phyloP scores from a whole-genome alignment of 2,329 filamentous ascomycete genomes.

The Aspergillus amoenus region DNA sequence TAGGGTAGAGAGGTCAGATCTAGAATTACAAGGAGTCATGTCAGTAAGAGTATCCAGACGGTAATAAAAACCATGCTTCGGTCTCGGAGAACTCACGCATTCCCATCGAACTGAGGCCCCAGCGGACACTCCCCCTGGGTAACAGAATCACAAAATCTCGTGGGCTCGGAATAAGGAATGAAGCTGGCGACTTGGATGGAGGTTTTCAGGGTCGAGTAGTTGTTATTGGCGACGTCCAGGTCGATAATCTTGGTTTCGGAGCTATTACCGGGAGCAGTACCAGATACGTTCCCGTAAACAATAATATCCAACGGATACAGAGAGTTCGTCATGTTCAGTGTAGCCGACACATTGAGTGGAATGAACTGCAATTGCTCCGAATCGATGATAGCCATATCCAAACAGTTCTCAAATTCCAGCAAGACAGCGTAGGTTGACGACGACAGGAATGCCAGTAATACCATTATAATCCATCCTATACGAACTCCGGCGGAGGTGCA shows the following conservation, averaged over 20 bases:
- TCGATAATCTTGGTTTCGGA: constrained; percentile 69
- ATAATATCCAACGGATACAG: constrained; percentile 71
- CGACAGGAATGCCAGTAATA: constrained; percentile 26
- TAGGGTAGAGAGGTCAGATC: constrained; percentile 53
- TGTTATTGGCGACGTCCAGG: constrained; percentile 57
- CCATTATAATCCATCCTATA: constrained; percentile 14
- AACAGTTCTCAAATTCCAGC: constrained; percentile 81
- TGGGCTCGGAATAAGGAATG: constrained; percentile 59
- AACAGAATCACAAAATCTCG: constrained; percentile 66
- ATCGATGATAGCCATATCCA: constrained; percentile 59
- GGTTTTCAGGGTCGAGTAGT: constrained; percentile 71
- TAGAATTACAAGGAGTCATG: constrained; percentile 9
- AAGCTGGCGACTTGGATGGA: constrained; percentile 76
- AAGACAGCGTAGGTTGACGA: constrained; percentile 62
- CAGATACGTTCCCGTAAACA: constrained; percentile 88
- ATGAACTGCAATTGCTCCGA: constrained; percentile 72
- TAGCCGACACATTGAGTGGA: constrained; percentile 71
- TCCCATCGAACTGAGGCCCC: constrained; percentile 66
- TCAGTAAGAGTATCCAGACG: background rate
- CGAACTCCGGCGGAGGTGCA: constrained; percentile 12
- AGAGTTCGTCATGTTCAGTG: constrained; percentile 63
- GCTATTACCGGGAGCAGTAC: constrained; percentile 48
- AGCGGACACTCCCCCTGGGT: constrained; percentile 70
- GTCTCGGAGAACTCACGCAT: constrained; percentile 40
- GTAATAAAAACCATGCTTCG: background rate